Evolutionary conservation across 2,329 filamentous ascomycete genomes (phyloP).

Genomic region (Colletotrichum lini): DNA sequence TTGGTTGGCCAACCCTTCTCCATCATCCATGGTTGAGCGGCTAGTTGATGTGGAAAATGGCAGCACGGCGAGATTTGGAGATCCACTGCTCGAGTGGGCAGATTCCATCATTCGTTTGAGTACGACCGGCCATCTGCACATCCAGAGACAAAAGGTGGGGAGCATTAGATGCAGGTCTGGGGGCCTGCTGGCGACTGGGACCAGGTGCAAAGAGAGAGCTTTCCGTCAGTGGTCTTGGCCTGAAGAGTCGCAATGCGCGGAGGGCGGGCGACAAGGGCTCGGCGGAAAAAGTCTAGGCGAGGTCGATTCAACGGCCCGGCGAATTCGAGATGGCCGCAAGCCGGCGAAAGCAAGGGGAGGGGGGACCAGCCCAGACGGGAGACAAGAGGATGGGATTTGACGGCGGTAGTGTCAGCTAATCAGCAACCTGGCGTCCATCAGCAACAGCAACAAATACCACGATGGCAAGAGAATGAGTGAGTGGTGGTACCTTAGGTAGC

Average conservation of each 20-base stretch:
- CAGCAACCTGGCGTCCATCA: slow-evolving; percentile 2
- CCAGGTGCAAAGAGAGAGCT: slow-evolving; percentile 31
- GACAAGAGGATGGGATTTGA: slow-evolving; percentile 28
- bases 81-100: slow-evolving; percentile 40
- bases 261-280: slow-evolving; percentile 22
- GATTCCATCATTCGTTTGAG: slow-evolving; percentile 42
- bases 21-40: slow-evolving; percentile 40
- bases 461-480: slow-evolving; percentile 8
- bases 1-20: slow-evolving; percentile 39
- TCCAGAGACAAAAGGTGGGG: slow-evolving; percentile 39
- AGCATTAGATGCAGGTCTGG: slow-evolving; percentile 24
- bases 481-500: slow-evolving; percentile 14
- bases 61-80: slow-evolving; percentile 41
- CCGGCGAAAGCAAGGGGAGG: not conserved
- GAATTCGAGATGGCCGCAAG: slow-evolving; percentile 6
- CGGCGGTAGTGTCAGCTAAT: not conserved
- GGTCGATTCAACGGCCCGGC: slow-evolving; percentile 25
- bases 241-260: slow-evolving; percentile 25
- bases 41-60: slow-evolving; percentile 42
- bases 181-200: slow-evolving; percentile 39
- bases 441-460: slow-evolving; percentile 9
- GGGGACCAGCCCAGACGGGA: slow-evolving; percentile 6
- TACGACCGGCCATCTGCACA: slow-evolving; percentile 40
- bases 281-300: slow-evolving; percentile 22
- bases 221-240: slow-evolving; percentile 31